A percentile compares a stretch with the other conserved stretches of the same genome.
Conservation (phyloP, 1,139 yeast genomes). For the Suhomyces bokatorum region DNA sequence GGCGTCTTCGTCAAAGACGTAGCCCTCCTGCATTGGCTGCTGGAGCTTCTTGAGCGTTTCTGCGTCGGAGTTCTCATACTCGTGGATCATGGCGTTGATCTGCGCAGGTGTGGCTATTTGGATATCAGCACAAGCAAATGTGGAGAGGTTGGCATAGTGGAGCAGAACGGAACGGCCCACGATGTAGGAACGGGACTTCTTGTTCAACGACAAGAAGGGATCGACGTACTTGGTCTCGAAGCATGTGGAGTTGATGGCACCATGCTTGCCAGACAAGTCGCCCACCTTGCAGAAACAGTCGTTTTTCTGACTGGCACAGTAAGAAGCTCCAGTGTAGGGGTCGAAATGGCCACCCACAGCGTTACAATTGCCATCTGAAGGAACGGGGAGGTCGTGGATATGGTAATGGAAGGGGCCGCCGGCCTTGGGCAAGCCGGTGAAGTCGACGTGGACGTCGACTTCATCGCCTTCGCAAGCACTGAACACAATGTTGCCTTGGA, state of each 20-base stretch:
- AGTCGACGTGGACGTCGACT: conserved; percentile 60
- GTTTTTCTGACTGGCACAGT: conserved; percentile 45
- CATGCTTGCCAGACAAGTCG: conserved; percentile 66
- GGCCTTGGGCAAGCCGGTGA: conserved; percentile 54
- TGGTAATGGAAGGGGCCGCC: conserved; percentile 65
- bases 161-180: conserved; percentile 55
- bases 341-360: conserved; percentile 53
- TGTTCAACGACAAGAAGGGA: conserved; percentile 53
- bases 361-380: conserved; percentile 47
- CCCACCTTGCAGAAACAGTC: conserved; percentile 61
- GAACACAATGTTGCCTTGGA: conserved; percentile 53
- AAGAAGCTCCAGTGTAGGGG: conserved; percentile 49
- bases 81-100: conserved; percentile 26
- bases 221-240: conserved; percentile 54
- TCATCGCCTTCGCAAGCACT: conserved; percentile 46
- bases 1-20: conserved; percentile 18
- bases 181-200: conserved; percentile 46
- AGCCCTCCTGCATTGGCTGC: conserved; percentile 17
- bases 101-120: conserved; percentile 31
- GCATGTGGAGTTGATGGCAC: conserved; percentile 56
- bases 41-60: conserved; percentile 12
- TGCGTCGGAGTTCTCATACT: conserved; percentile 21
- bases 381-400: conserved; percentile 52
- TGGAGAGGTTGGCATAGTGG: conserved; percentile 50
- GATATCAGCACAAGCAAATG: conserved; percentile 61